phyloP scores from a whole-genome alignment of 2,329 filamentous ascomycete species.

The Cryphonectria japonica region DNA sequence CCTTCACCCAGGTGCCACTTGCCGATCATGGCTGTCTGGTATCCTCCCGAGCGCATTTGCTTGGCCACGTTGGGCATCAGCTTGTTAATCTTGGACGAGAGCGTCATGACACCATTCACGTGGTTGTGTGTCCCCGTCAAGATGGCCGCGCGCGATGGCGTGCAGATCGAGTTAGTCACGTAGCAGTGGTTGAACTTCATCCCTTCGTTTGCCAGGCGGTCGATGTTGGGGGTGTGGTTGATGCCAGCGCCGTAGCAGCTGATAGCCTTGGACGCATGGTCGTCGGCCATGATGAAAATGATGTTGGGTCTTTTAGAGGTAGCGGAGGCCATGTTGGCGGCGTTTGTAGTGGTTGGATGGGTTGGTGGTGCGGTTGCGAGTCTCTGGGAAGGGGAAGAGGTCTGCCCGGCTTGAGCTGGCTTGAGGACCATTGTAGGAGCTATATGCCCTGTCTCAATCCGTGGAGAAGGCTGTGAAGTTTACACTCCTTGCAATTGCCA shows the following conservation, averaged over 20 bases:
- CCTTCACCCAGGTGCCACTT: slow-evolving; percentile 60
- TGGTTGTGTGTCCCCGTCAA: slow-evolving; percentile 56
- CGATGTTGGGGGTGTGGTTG: slow-evolving; percentile 55
- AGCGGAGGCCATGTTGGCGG: background rate
- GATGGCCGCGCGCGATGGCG: slow-evolving; percentile 54
- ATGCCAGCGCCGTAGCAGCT: slow-evolving; percentile 54
- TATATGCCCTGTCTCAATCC: background rate
- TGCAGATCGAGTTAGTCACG: slow-evolving; percentile 58
- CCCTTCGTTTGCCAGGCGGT: slow-evolving; percentile 52
- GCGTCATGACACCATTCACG: slow-evolving; percentile 55
- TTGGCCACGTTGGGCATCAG: slow-evolving; percentile 56
- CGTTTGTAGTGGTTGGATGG: background rate
- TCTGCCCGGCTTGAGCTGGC: background rate
- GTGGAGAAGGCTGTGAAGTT: background rate
- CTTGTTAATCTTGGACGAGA: slow-evolving; percentile 54
- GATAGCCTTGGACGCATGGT: slow-evolving; percentile 56
- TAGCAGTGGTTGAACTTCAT: slow-evolving; percentile 59
- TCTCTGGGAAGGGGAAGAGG: background rate
- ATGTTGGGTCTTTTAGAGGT: slow-evolving; percentile 40
- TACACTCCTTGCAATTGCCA: background rate
- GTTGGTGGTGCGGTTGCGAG: background rate
- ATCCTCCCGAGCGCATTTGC: slow-evolving; percentile 49
- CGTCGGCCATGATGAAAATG: slow-evolving; percentile 59
- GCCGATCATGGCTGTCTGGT: slow-evolving; percentile 56
- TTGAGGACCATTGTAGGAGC: background rate